Conservation (phyloP, 2,329 filamentous ascomycete genomes). For the Sporothrix curviconia region DNA sequence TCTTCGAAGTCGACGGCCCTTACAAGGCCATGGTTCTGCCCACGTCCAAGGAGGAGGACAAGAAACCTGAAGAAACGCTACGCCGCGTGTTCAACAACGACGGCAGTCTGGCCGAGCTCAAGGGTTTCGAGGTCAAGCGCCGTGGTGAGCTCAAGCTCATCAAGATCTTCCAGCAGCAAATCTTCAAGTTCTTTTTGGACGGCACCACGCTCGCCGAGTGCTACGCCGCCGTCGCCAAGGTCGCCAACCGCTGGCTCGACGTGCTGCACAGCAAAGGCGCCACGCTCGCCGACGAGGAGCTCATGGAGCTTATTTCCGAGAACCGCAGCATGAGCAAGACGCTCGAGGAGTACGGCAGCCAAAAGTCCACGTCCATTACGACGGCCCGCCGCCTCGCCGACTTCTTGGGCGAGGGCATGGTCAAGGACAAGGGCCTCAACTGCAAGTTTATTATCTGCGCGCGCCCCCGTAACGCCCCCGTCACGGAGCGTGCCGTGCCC, state of each 20-base stretch:
- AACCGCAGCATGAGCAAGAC: conserved; percentile 98
- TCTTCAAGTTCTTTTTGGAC: conserved; percentile 98
- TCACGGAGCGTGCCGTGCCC: conserved; percentile 89
- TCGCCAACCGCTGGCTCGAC: conserved; percentile 94
- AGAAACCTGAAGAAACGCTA: conserved; percentile 99
- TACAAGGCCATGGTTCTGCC: conserved; percentile 97
- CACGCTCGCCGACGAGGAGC: conserved; percentile 88
- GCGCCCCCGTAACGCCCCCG: conserved; percentile 76
- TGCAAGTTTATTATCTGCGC: conserved; percentile 99
- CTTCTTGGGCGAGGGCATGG: conserved; percentile 96
- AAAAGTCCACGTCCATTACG: conserved; percentile 99
- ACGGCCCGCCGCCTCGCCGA: conserved; percentile 92
- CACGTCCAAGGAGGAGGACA: conserved; percentile 97
- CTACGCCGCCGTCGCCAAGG: conserved; percentile 84
- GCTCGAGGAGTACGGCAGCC: conserved; percentile 86
- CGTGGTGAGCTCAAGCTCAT: conserved; percentile 97
- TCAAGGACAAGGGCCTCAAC: conserved; percentile 97
- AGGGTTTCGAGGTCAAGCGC: conserved; percentile 96
- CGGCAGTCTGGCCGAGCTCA: conserved; percentile 87
- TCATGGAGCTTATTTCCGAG: conserved; percentile 99
- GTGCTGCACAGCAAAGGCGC: conserved; percentile 83
- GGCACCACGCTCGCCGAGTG: conserved; percentile 81
- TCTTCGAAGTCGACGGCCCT: conserved; percentile 97
- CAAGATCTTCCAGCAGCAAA: conserved; percentile 98
- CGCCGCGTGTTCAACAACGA: conserved; percentile 98